Evolutionary conservation across 2,329 filamentous ascomycete genomes (phyloP), one percentile per base, ranked within the genome.

Genomic region (Aspergillus fumigatus): DNA sequence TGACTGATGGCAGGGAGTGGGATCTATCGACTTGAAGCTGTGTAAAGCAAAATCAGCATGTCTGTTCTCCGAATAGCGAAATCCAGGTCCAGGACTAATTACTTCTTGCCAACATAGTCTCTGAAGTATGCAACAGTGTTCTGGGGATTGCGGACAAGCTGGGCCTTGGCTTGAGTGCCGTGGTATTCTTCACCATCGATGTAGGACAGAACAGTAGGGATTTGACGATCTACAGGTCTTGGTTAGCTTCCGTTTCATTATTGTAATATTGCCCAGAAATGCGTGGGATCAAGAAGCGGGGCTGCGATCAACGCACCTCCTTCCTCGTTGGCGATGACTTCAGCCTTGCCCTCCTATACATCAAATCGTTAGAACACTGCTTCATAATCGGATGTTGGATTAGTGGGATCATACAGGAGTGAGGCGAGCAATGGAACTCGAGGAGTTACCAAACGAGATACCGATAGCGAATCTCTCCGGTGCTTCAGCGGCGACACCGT

Each of bases 241-340:
- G 52, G 57, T 65, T 59, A 63, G 51, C 55, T 64, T 58, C 58
- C 59, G 56, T 43, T 51, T 51, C 47, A 55, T 45, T 35, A 38
- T 53, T 3, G 14, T 38, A 38, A 38, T 23, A 25, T 14, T 14
- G 10, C 10, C 19, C 43, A 4, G 43, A 23, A 6, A 25, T 23
- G 23, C 41, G 10, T 11, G 27, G 9, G 25, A 40, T 27, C 23
- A 52, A 23, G 47, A 52, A 23, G 47, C 55, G 35, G 55, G 56
- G 49, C 9, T 53, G 56, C 40, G 51, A 48, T 58, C 48, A 54
- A 77, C 85, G 71, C 74, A 92, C 90, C 90, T 82, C 94, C 94
- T 73, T 97, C 94, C 80, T 97, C 94, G 79, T 99, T 97, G 71
- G 94, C 94, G 79, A 99, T 97, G 62, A 99, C 93, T 75, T 97